A percentile compares a stretch with the other conserved stretches of the same genome.
Evolutionary conservation across 202 grass and related monocot species (phyloP).

Genomic region (Setaria viridis): DNA sequence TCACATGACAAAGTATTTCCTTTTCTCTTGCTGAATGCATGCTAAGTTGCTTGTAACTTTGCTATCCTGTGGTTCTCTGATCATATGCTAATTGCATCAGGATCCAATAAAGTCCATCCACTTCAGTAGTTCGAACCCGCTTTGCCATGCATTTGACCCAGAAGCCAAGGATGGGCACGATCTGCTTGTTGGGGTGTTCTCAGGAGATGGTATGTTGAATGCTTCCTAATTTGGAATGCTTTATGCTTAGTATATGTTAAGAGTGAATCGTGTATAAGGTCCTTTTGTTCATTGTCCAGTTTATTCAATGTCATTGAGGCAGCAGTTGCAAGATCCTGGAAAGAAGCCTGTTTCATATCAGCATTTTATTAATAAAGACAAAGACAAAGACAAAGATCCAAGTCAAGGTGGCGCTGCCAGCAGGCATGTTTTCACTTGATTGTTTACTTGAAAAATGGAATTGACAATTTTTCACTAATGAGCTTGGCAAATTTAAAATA

Average conservation of each 20-base stretch:
- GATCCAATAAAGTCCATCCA: conserved; percentile 91
- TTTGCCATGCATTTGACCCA: conserved; percentile 94
- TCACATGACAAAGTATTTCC: conserved; percentile 78
- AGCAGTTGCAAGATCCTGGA: conserved; percentile 93
- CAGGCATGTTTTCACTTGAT: conserved; percentile 65
- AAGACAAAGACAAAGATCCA: conserved; percentile 59
- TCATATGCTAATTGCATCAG: conserved; percentile 49
- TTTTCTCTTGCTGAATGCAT: conserved; percentile 34
- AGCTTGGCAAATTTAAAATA: neutral
- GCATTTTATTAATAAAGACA: conserved; percentile 83
- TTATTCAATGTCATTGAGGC: conserved; percentile 92
- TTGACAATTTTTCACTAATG: neutral
- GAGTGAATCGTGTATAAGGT: conserved; percentile 8
- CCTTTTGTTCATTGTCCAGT: conserved; percentile 57
- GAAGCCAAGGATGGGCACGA: conserved; percentile 95
- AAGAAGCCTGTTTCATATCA: conserved; percentile 80
- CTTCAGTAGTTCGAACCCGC: conserved; percentile 80
- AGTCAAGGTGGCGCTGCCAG: conserved; percentile 57
- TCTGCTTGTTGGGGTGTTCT: conserved; percentile 78
- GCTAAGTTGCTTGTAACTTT: conserved; percentile 30
- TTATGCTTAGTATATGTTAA: conserved; percentile 4
- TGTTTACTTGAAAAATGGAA: conserved; percentile 22
- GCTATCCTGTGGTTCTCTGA: conserved; percentile 30
- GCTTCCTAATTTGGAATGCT: conserved; percentile 23
- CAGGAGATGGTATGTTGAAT: conserved; percentile 76